Evolutionary conservation across 2,329 filamentous ascomycete species (phyloP).

Genomic region (Aspergillus sp.): DNA sequence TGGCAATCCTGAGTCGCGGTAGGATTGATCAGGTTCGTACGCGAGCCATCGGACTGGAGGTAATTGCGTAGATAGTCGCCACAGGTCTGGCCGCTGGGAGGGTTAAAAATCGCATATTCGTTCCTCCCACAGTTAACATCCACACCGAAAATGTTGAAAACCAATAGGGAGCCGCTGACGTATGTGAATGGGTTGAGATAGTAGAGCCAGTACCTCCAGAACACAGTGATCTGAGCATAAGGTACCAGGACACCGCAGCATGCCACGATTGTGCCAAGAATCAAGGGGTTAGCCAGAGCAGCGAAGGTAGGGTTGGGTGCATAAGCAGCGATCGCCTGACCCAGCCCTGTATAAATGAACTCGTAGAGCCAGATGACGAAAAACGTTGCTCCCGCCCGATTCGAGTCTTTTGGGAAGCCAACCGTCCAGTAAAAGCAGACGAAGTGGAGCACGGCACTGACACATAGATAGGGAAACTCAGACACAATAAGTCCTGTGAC

Average conservation of each 20-base stretch:
- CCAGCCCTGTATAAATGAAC: slow-evolving; percentile 66
- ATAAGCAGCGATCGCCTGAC: slow-evolving; percentile 74
- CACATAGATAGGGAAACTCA: slow-evolving; percentile 63
- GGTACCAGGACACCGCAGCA: slow-evolving; percentile 28
- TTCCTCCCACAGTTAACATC: slow-evolving; percentile 17
- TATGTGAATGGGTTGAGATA: slow-evolving; percentile 28
- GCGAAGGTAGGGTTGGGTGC: slow-evolving; percentile 63
- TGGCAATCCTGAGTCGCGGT: slow-evolving; percentile 51
- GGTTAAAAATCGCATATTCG: slow-evolving; percentile 22
- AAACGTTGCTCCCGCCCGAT: slow-evolving; percentile 47
- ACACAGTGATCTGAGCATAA: slow-evolving; percentile 23
- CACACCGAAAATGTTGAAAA: slow-evolving; percentile 19
- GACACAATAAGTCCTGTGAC: slow-evolving; percentile 63
- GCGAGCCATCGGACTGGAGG: slow-evolving; percentile 41
- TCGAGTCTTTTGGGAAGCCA: slow-evolving; percentile 41
- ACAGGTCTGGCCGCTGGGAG: slow-evolving; percentile 49
- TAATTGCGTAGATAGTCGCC: slow-evolving; percentile 53
- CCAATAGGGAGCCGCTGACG: slow-evolving; percentile 23
- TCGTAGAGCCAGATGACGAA: slow-evolving; percentile 70
- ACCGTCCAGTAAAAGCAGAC: slow-evolving; percentile 68
- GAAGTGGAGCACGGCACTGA: slow-evolving; percentile 63
- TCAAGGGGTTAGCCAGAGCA: slow-evolving; percentile 69
- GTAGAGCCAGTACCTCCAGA: slow-evolving; percentile 31
- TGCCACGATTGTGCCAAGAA: slow-evolving; percentile 47
- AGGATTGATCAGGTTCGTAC: slow-evolving; percentile 56